Evolutionary conservation across 371 early-diverging fungal species (phyloP), one percentile per base, ranked within the genome.

Genomic region (Phascolomyces articulosus): DNA sequence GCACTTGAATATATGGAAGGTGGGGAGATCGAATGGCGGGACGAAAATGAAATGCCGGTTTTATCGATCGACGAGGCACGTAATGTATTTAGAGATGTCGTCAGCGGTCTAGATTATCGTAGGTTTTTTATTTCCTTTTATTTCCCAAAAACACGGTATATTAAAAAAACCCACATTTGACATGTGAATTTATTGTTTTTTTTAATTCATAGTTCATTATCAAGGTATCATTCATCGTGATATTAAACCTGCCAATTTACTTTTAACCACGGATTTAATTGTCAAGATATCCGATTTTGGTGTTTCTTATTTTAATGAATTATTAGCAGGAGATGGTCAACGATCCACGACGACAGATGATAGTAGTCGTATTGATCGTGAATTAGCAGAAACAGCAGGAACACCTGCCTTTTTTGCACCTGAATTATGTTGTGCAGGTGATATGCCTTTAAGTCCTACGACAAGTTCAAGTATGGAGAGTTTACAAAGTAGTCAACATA

Each of bases 321-420:
- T 70, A 21, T 62, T 74, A 47, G 81, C 78, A 15, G 74, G 68
- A 2, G 74, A 71, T 27, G 66, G 58, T 49, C 59, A 70, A 27
- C 51, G 66, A 28, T 62, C 81, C 51, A 71, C 72, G 40, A 3
- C 51, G 21, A 51, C 10, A 7, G n/a, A n/a, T 44, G 60, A 59
- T 28, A 55, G 54, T 44, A 58, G 54, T 41, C 59, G 70, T 20
- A 87, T 77, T 27, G 93, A 91, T 65, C 79, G 86, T 34, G 95
- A 97, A 74, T 83, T 98, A 27, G 93, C 95, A 28, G 95, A 95
- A 70, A 97, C 99, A 0, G 98, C 95, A 15, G 99, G 99, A 0
- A 93, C 93, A 24, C 99, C 99, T 2, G 98, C 99, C 3, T 98
- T 97, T 72, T 97, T 97, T 83, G 98, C 98, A 18, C 98, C 98